phyloP scores from a whole-genome alignment of 768 basidiomycete genomes.

The Fibroporia radiculosa region DNA sequence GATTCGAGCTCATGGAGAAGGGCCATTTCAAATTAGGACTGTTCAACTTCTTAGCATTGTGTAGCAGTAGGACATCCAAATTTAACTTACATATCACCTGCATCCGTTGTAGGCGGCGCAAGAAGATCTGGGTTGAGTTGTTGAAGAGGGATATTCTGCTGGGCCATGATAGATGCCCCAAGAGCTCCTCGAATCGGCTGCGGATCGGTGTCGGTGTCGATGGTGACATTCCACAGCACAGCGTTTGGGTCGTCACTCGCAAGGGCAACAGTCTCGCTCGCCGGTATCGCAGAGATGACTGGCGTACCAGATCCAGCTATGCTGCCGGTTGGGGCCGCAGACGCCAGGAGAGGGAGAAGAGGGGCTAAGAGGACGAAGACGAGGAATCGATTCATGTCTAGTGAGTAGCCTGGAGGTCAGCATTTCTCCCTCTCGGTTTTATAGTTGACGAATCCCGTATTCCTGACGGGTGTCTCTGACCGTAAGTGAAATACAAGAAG shows the following conservation, averaged over 20 bases:
- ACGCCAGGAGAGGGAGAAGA: slow-evolving; percentile 4
- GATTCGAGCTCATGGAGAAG: slow-evolving; percentile 52
- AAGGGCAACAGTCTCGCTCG: slow-evolving; percentile 13
- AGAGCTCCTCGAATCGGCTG: slow-evolving; percentile 37
- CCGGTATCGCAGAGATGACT: slow-evolving; percentile 2
- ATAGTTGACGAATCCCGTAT: too few relatives aligned
- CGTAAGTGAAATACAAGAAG: too few relatives aligned
- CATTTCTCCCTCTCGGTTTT: too few relatives aligned
- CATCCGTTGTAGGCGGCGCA: slow-evolving; percentile 57
- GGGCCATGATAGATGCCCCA: slow-evolving; percentile 46
- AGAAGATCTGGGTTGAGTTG: slow-evolving; percentile 49
- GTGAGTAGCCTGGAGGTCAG: slow-evolving; percentile 1
- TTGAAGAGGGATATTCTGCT: slow-evolving; percentile 48
- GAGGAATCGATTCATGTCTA: slow-evolving; percentile 9
- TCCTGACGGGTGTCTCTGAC: too few relatives aligned
- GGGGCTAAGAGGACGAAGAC: slow-evolving; percentile 9
- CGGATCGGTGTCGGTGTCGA: slow-evolving; percentile 17
- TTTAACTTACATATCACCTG: slow-evolving; percentile 36
- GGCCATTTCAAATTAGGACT: slow-evolving; percentile 52
- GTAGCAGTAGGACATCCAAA: background rate
- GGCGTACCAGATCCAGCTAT: background rate
- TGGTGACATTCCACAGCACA: slow-evolving; percentile 13
- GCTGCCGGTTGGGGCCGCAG: slow-evolving; percentile 6
- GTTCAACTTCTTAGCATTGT: background rate
- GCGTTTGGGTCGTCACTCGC: slow-evolving; percentile 18